A percentile compares a stretch with the other conserved stretches of the same genome.
Evolutionary conservation across 2,329 filamentous ascomycete genomes (phyloP).

Genomic region (Periglandula ipomoeae): DNA sequence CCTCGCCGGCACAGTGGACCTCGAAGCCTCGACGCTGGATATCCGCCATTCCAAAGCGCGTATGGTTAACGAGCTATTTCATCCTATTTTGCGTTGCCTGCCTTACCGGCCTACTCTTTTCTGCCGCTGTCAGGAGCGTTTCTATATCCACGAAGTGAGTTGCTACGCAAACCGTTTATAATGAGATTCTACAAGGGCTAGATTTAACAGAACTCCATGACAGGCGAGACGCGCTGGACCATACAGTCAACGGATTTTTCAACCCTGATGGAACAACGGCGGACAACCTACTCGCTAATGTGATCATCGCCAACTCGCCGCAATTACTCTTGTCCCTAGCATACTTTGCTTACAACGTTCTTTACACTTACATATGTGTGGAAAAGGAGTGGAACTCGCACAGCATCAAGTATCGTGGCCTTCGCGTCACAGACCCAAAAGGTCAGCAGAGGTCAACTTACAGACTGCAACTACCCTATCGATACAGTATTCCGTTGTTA

Average conservation of each 20-base stretch:
- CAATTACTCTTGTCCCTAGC: background rate
- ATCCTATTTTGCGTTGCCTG: too few species aligned
- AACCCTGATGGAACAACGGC: background rate
- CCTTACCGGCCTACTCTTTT: too few species aligned
- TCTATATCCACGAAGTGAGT: too few species aligned
- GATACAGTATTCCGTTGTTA: slow-evolving; percentile 14
- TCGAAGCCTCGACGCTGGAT: too few species aligned
- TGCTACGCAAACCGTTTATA: too few species aligned
- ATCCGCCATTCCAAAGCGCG: too few species aligned
- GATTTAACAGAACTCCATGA: too few species aligned
- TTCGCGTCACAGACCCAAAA: background rate
- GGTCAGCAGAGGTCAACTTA: background rate
- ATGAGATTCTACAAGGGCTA: too few species aligned
- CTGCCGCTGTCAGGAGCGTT: too few species aligned
- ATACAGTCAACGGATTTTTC: background rate
- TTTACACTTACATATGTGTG: background rate
- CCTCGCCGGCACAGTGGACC: background rate
- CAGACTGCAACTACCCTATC: slow-evolving; percentile 11
- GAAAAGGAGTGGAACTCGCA: background rate
- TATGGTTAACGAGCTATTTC: too few species aligned
- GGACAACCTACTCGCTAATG: background rate
- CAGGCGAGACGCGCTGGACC: background rate
- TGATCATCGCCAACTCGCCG: background rate
- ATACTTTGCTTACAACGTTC: background rate
- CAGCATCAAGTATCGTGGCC: background rate